Evolutionary conservation across 352 stramenopile genomes (phyloP), one percentile per base, ranked within the genome.

Genomic region (Phytophthora megakarya): DNA sequence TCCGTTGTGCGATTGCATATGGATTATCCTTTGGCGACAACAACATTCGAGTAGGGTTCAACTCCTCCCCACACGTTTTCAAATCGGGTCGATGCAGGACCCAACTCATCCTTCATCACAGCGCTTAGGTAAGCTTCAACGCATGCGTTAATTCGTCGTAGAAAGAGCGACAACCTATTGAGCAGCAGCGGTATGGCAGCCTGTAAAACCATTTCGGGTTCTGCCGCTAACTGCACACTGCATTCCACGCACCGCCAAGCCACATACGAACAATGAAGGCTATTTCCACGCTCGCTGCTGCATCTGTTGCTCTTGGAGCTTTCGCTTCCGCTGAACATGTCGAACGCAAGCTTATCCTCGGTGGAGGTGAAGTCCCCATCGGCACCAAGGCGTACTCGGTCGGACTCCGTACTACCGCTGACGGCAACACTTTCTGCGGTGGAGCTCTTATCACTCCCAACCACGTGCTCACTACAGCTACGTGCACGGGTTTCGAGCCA

Each of bases 321-420:
- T 22, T 46, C 11, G 21, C 45, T 43, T 25, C 42, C 22, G 42
- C 47, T 44, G 44, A 59, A 16, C 37, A 55, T 15, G 53, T 49
- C n/a, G 40, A 61, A 11, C 56, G 50, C 18, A n/a, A 51, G 22
- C 57, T 67, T 19, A 63, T 89, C 26, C 49, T 86, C 10, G 74
- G 80, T 12, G 73, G 75, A 18, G 67, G 47, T 0, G 53, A 67
- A 2, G 65, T 84, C 19, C 68, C 73, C 0, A 52, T 57, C 5
- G 69, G 71, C 12, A 73, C 45, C 23, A 76, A 78, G 52, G 66
- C 65, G 23, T 88, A 77, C 60, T 48, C 59, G 0, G 22, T 48
- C 19, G 61, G 70, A 11, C 22, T 81, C 16, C 62, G 63, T 10
- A n/a, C 50, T 5, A 65, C 51, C 8, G 9, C 45, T 6, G 65